Percentiles rank a stretch among this genome's conserved stretches.
These are phyloP conservation scores for Aspergillus saccharolyticus DNA, from an alignment of 495 filamentous ascomycete genomes.

Conservation along the genomic window DNA sequence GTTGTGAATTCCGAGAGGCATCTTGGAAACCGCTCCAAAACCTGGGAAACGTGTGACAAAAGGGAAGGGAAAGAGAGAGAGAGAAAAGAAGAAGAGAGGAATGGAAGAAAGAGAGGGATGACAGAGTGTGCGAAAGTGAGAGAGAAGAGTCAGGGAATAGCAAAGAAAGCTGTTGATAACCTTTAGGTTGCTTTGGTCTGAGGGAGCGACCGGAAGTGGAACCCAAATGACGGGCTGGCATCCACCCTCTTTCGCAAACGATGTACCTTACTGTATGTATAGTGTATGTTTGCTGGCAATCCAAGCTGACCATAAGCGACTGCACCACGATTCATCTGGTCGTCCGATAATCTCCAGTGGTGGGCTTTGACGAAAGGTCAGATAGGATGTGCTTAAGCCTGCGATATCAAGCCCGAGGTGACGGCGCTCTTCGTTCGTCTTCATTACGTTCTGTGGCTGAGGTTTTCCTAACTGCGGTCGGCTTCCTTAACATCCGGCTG, in stretches of 20 bases:
- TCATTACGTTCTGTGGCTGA: not conserved
- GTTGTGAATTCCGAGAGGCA: constrained; percentile 64
- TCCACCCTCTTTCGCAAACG: constrained; percentile 8
- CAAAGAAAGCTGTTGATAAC: constrained; percentile 16
- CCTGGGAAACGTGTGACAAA: not conserved
- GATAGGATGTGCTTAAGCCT: not conserved
- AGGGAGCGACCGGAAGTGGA: constrained; percentile 32
- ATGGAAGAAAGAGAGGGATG: too few species aligned
- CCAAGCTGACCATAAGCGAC: not conserved
- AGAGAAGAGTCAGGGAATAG: not conserved
- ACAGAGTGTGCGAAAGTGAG: not conserved
- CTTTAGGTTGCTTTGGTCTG: constrained; percentile 23
- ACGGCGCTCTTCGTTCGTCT: not conserved
- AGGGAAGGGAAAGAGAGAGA: constrained; percentile 1
- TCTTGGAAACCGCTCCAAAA: constrained; percentile 26
- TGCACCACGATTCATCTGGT: not conserved
- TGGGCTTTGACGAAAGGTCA: too few species aligned
- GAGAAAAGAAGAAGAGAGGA: constrained; percentile 3
- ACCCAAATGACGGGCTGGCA: constrained; percentile 17
- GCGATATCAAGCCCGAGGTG: not conserved
- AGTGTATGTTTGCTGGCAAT: not conserved
- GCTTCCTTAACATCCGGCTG: not conserved
- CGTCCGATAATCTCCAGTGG: too few species aligned
- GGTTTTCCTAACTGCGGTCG: not conserved
- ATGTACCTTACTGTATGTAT: not conserved